These are phyloP conservation scores for Pneumocystis sp. DNA, from an alignment of 1,139 yeast genomes.

Conservation along the genomic window DNA sequence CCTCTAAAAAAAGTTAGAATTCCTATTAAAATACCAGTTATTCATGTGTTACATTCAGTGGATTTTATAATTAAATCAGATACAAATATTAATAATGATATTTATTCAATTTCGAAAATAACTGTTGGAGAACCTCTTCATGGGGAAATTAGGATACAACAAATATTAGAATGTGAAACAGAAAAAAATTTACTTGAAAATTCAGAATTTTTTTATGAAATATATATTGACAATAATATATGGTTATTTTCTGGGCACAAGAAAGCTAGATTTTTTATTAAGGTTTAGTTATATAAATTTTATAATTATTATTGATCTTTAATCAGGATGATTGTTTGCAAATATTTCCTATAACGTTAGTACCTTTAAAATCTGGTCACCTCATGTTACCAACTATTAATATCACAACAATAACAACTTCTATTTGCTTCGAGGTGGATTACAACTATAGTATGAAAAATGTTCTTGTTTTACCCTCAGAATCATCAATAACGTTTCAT, in stretches of 20 bases:
- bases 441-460: neutral
- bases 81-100: neutral
- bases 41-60: neutral
- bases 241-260: constrained; percentile 2
- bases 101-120: neutral
- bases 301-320: neutral
- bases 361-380: constrained; percentile 1
- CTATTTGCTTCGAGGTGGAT: neutral
- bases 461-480: neutral
- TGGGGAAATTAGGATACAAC: neutral
- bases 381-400: neutral
- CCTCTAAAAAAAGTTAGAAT: neutral
- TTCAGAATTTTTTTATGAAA: neutral
- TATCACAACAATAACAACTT: neutral
- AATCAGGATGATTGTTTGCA: neutral
- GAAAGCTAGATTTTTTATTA: neutral
- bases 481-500: neutral
- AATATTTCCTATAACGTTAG: neutral
- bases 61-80: neutral
- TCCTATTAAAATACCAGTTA: neutral
- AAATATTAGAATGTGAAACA: neutral
- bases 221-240: neutral
- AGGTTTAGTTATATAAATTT: neutral
- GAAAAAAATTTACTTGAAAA: neutral
- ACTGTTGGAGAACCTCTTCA: neutral